Evolutionary conservation across 768 basidiomycete species (phyloP), one percentile per base, ranked within the genome.

Genomic region (Daedaleopsis sinensis): DNA sequence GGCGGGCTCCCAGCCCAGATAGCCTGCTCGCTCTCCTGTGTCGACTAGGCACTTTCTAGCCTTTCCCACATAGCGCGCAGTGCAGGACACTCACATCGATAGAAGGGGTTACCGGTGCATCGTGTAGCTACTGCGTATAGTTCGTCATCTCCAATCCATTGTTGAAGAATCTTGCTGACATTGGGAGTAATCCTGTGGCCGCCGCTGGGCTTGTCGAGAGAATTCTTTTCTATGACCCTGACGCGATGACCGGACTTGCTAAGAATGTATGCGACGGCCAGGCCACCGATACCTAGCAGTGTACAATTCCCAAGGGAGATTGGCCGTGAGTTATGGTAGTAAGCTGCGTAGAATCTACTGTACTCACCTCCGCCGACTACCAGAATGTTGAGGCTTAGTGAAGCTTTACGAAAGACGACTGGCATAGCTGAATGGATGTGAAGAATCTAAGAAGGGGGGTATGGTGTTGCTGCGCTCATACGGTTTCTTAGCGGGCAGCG

Each of bases 231-330:
- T 21, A 88, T 69, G 3, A 89, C 78, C 2, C 79, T 74, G 18
- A 88, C 87, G 38, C 76, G 73, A 72, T 89, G 88, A 5, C 88
- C 87, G 5, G 80, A 82, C 64, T 79, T 79, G 49, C 78, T 77
- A 46, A 89, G 75, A 18, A 82, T 75, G 65, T 79, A 82, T 6
- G 87, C 87, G 37, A 80, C 74, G 1, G 86, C 80, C 49, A 86
- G 73, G 8, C 87, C 88, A 43, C 81, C 77, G n/a, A n/a, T n/a
- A n/a, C n/a, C n/a, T n/a, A n/a, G n/a, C n/a, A n/a, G n/a, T n/a
- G n/a, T n/a, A n/a, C n/a, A n/a, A n/a, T n/a, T n/a, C n/a, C n/a
- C n/a, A n/a, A n/a, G n/a, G n/a, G n/a, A n/a, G n/a, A n/a, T n/a
- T n/a, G n/a, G n/a, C n/a, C n/a, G n/a, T n/a, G n/a, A n/a, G n/a